These are phyloP conservation scores for Massarina eburnea DNA, from an alignment of 2,329 filamentous ascomycete species.

Conservation along the genomic window DNA sequence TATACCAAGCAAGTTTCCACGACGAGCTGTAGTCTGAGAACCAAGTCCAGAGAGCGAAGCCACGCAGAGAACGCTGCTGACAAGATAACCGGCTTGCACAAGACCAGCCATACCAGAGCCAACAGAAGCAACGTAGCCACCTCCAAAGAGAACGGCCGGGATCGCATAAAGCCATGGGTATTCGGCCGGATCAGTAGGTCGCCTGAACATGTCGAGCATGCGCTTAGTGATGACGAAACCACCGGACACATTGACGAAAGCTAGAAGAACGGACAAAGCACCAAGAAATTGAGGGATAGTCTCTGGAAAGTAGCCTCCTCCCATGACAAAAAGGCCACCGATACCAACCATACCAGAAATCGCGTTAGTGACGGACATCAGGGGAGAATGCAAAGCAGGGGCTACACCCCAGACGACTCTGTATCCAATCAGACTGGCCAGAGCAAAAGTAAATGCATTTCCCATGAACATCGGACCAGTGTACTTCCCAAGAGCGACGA, in stretches of 20 bases:
- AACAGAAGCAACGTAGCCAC: slow-evolving; percentile 77
- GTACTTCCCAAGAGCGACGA: slow-evolving; percentile 75
- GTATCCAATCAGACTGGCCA: slow-evolving; percentile 85
- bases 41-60: slow-evolving; percentile 76
- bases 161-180: slow-evolving; percentile 86
- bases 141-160: slow-evolving; percentile 75
- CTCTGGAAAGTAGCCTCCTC: slow-evolving; percentile 63
- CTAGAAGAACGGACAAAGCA: slow-evolving; percentile 76
- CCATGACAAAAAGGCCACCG: slow-evolving; percentile 85
- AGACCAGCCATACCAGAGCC: slow-evolving; percentile 80
- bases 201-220: slow-evolving; percentile 71
- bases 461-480: slow-evolving; percentile 83
- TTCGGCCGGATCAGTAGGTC: slow-evolving; percentile 81
- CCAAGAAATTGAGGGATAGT: slow-evolving; percentile 78
- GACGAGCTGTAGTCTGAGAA: slow-evolving; percentile 78
- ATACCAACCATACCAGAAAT: slow-evolving; percentile 89
- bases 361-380: slow-evolving; percentile 93
- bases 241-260: slow-evolving; percentile 85
- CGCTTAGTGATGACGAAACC: slow-evolving; percentile 91
- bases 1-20: slow-evolving; percentile 84
- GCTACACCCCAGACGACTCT: slow-evolving; percentile 84
- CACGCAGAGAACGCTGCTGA: slow-evolving; percentile 83
- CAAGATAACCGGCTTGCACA: slow-evolving; percentile 83
- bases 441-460: slow-evolving; percentile 80
- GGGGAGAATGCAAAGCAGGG: slow-evolving; percentile 80